A percentile compares a stretch with the other conserved stretches of the same genome.
Conservation (phyloP, 495 filamentous ascomycete genomes). For the Podospora anserina region DNA sequence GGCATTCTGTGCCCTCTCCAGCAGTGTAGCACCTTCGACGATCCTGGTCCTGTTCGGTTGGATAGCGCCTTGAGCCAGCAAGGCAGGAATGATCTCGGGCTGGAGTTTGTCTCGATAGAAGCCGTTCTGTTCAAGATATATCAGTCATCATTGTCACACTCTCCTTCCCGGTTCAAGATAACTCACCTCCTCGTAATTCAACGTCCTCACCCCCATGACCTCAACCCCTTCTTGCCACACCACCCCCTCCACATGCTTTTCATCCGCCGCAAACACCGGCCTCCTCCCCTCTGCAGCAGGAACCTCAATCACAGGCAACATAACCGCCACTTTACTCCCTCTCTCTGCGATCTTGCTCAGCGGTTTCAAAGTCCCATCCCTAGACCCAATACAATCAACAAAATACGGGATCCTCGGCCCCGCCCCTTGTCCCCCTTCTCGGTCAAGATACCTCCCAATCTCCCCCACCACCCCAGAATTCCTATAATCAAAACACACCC, state of each 20-base stretch:
- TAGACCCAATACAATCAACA: slow-evolving; percentile 54
- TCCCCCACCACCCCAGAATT: slow-evolving; percentile 35
- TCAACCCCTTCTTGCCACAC: slow-evolving; percentile 48
- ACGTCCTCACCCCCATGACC: slow-evolving; percentile 48
- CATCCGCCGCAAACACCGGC: slow-evolving; percentile 49
- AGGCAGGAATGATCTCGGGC: slow-evolving; percentile 46
- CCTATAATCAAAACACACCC: slow-evolving; percentile 47
- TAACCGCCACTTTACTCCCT: slow-evolving; percentile 47
- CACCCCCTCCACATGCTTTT: slow-evolving; percentile 23
- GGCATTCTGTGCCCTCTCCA: slow-evolving; percentile 49
- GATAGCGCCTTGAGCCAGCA: slow-evolving; percentile 45
- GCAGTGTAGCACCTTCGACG: slow-evolving; percentile 46
- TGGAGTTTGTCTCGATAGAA: slow-evolving; percentile 48
- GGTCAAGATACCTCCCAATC: slow-evolving; percentile 27
- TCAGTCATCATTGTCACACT: not conserved
- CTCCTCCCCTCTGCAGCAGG: slow-evolving; percentile 35
- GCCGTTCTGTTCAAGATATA: slow-evolving; percentile 39
- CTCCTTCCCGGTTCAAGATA: not conserved
- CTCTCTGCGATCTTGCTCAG: slow-evolving; percentile 43
- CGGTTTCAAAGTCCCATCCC: slow-evolving; percentile 38
- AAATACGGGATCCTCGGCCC: slow-evolving; percentile 39
- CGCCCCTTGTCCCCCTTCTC: not conserved
- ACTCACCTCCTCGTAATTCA: slow-evolving; percentile 46
- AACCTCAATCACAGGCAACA: slow-evolving; percentile 51
- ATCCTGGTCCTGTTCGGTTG: slow-evolving; percentile 47